Evolutionary conservation across 148 eudicot genomes (phyloP).

Genomic region (Rhododendron vialii): DNA sequence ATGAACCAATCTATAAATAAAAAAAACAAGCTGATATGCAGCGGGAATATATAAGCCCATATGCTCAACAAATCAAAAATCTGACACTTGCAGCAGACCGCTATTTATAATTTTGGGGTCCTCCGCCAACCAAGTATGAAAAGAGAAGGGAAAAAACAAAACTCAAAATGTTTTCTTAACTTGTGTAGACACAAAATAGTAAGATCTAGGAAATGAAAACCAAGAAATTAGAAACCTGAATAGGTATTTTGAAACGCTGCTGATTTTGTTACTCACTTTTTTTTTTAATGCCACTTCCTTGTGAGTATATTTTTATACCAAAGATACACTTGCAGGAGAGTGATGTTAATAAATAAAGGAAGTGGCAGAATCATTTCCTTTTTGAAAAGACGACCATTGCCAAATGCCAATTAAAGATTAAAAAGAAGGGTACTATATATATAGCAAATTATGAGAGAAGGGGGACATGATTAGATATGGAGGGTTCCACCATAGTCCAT

Average conservation of each 20-base stretch:
- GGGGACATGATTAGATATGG: background rate
- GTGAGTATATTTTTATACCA: too few relatives aligned
- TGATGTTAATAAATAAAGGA: too few relatives aligned
- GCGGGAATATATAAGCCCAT: background rate
- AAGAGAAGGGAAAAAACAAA: background rate
- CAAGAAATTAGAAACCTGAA: background rate
- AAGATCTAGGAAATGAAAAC: background rate
- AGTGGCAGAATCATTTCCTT: too few relatives aligned
- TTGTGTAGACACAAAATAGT: background rate
- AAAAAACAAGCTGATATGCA: background rate
- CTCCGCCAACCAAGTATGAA: background rate
- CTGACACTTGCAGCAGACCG: background rate
- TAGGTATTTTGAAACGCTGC: background rate
- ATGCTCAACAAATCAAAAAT: background rate
- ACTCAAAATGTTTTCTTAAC: background rate
- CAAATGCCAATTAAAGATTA: background rate
- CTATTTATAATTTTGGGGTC: background rate
- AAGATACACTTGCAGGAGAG: too few relatives aligned
- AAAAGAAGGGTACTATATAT: background rate
- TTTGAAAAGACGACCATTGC: background rate
- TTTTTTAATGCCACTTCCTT: too few relatives aligned
- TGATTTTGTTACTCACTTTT: too few relatives aligned
- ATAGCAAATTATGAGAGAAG: background rate
- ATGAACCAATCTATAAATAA: background rate
- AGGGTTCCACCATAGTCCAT: background rate